A percentile compares a stretch with the other conserved stretches of the same genome.
These are phyloP conservation scores for Pistacia vera DNA, from an alignment of 345 rosid species.

Conservation along the genomic window DNA sequence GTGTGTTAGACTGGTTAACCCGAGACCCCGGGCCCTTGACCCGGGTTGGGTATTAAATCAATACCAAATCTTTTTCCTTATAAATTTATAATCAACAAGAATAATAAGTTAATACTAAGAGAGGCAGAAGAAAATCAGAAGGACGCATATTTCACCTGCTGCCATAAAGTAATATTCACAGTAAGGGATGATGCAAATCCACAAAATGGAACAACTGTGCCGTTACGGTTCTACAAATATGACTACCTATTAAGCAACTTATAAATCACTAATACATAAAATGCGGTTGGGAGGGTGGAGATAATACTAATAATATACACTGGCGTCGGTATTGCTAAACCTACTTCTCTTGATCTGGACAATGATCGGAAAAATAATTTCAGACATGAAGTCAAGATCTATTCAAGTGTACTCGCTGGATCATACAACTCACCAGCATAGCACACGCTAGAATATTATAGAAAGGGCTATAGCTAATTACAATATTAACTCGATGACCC, in stretches of 20 bases:
- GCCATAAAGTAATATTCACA: neutral
- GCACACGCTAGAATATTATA: slow-evolving; percentile 19
- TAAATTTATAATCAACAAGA: no score
- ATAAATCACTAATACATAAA: slow-evolving; percentile 31
- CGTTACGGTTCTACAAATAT: slow-evolving; percentile 1
- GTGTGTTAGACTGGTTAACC: no score
- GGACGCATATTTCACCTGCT: neutral
- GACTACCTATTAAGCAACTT: slow-evolving; percentile 16
- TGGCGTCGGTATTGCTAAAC: slow-evolving; percentile 28
- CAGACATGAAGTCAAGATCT: slow-evolving; percentile 19
- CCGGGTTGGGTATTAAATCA: no score
- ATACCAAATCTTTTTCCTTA: no score
- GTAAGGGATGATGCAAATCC: neutral
- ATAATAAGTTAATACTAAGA: no score
- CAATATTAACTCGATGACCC: slow-evolving; percentile 26
- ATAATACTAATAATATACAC: slow-evolving; percentile 31
- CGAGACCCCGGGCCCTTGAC: no score
- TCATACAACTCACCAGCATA: slow-evolving; percentile 38
- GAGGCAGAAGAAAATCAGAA: no score
- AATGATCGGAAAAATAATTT: slow-evolving; percentile 23
- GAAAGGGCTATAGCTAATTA: slow-evolving; percentile 30
- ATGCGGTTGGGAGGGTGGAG: neutral
- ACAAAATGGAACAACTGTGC: neutral
- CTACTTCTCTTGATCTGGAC: slow-evolving; percentile 38
- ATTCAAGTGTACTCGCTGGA: slow-evolving; percentile 30